Conservation (phyloP, 78 protist species). For the Tieghemostelium lacteum region DNA sequence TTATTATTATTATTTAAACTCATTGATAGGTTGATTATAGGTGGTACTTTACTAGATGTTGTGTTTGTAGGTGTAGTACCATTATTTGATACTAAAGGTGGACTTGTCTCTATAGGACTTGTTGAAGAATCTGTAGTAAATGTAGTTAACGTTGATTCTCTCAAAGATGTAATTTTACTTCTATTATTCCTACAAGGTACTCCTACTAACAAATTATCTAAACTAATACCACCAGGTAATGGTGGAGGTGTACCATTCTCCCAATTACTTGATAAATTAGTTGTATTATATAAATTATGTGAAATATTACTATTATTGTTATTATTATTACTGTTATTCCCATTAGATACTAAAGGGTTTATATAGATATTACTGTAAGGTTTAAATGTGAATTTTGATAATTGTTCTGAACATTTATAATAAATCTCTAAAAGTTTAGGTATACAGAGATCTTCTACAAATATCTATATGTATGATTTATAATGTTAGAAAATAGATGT, state of each 20-base stretch:
- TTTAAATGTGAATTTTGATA: constrained; percentile 33
- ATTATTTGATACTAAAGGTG: background rate
- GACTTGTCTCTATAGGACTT: constrained; percentile 16
- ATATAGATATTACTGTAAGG: constrained; percentile 2
- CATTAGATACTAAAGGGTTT: constrained; percentile 25
- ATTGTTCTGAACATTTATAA: constrained; percentile 42
- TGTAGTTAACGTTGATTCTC: constrained; percentile 10
- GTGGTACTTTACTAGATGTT: background rate
- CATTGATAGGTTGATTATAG: constrained; percentile 10
- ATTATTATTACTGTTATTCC: background rate
- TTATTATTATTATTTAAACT: constrained; percentile 24
- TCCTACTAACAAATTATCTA: constrained; percentile 12
- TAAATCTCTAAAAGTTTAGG: constrained; percentile 61
- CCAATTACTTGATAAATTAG: background rate
- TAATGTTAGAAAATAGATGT: background rate
- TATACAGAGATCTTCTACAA: constrained; percentile 70
- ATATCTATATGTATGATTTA: constrained; percentile 27
- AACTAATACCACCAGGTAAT: background rate
- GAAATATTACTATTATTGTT: background rate
- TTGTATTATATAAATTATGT: background rate
- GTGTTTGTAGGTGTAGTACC: background rate
- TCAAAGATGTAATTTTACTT: background rate
- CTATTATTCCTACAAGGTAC: constrained; percentile 12
- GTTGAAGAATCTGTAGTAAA: background rate
- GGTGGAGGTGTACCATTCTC: constrained; percentile 14